Evolutionary conservation across 768 basidiomycete genomes (phyloP).

Genomic region (Rhodocollybia butyracea): DNA sequence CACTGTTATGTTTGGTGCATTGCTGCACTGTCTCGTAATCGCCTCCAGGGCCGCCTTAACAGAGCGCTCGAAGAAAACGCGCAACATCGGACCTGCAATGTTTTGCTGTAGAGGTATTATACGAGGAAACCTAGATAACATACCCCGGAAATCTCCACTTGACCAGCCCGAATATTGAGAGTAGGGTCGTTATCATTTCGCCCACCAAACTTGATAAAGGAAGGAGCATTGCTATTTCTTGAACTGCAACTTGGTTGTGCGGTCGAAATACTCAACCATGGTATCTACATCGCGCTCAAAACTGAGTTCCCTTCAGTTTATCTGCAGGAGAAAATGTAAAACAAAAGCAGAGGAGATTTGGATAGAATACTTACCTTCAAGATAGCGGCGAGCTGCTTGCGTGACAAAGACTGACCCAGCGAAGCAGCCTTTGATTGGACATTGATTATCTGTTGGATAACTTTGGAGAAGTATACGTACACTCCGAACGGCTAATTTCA

Average conservation of each 20-base stretch:
- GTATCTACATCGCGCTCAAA: conserved; percentile 27
- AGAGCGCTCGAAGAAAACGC: conserved; percentile 42
- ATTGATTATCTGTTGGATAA: too few species aligned
- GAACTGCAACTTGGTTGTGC: conserved; percentile 40
- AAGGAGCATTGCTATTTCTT: conserved; percentile 33
- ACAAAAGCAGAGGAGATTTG: background rate
- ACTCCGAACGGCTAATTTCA: conserved; percentile 32
- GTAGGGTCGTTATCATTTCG: conserved; percentile 34
- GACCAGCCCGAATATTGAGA: conserved; percentile 35
- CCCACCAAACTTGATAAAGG: conserved; percentile 40
- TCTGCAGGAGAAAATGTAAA: conserved; percentile 8
- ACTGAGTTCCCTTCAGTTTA: background rate
- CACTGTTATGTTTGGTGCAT: conserved; percentile 30
- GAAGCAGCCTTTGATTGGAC: background rate
- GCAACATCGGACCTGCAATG: conserved; percentile 24
- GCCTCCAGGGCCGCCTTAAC: conserved; percentile 33
- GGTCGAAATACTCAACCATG: conserved; percentile 36
- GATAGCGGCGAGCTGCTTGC: background rate
- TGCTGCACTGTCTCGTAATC: conserved; percentile 28
- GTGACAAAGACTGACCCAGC: background rate
- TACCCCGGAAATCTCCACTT: conserved; percentile 37
- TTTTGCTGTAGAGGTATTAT: background rate
- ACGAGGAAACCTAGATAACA: background rate
- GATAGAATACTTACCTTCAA: background rate
- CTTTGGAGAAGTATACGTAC: conserved; percentile 19